A percentile compares a stretch with the other conserved stretches of the same genome.
Evolutionary conservation across 768 basidiomycete species (phyloP).

Genomic region (Gymnopilus junonius): DNA sequence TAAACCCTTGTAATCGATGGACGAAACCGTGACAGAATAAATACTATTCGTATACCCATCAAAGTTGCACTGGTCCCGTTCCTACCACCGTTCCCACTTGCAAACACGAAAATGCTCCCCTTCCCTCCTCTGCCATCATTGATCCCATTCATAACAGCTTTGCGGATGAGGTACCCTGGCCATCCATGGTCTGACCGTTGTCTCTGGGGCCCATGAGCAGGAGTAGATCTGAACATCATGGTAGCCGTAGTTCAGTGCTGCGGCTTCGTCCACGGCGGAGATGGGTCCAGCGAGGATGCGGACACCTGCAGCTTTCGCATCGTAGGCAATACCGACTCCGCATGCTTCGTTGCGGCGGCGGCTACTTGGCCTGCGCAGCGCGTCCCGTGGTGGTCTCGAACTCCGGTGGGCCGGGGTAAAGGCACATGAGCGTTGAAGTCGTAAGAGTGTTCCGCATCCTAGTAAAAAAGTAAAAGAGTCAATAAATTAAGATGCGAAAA

Average conservation of each 20-base stretch:
- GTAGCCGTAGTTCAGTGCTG: constrained; percentile 91
- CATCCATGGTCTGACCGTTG: constrained; percentile 93
- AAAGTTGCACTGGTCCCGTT: constrained; percentile 97
- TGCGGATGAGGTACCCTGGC: constrained; percentile 86
- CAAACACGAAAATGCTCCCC: constrained; percentile 94
- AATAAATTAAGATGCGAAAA: not conserved
- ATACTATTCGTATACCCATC: constrained; percentile 99
- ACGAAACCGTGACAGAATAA: constrained; percentile 91
- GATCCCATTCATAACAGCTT: constrained; percentile 92
- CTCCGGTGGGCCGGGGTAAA: constrained; percentile 81
- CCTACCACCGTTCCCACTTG: constrained; percentile 92
- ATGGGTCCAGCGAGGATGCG: constrained; percentile 95
- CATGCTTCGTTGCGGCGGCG: constrained; percentile 92
- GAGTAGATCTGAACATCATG: constrained; percentile 90
- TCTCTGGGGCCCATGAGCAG: constrained; percentile 97
- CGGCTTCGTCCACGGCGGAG: constrained; percentile 92
- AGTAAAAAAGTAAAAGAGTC: constrained; percentile 36
- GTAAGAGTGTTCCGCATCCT: constrained; percentile 87
- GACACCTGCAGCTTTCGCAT: constrained; percentile 88
- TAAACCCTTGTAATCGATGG: constrained; percentile 88
- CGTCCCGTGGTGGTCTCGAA: constrained; percentile 94
- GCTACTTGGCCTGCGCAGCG: constrained; percentile 97
- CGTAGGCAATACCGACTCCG: constrained; percentile 91
- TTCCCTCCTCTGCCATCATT: constrained; percentile 87
- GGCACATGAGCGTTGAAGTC: constrained; percentile 95